Base-by-base conservation (phyloP, 495 filamentous ascomycete species). In the Penicillium maclennaniae region DNA sequence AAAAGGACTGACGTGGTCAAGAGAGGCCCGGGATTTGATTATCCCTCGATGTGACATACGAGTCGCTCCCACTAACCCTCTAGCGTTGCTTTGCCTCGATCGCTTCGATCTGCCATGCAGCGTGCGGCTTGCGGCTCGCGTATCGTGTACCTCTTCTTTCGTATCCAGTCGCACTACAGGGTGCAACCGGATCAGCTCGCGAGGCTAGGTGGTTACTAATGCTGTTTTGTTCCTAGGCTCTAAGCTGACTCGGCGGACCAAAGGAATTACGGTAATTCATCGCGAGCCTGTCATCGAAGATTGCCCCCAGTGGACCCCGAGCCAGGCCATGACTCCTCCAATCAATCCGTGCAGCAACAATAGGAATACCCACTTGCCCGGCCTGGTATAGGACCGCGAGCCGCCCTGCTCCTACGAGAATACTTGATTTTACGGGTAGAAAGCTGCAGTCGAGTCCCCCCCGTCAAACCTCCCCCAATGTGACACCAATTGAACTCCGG, bases 111-210 rank as follows among this genome's bases (percentile, higher is more conserved):
- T 53, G 42, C 43, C 21, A 20, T 58, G 17, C 34, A 4, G 23
- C 21, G 47, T 54, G 55, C 55, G 50, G 56, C 56, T 59, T 54
- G 55, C 55, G 50, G 56, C 56, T 59, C 56, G 56, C 43, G 39
- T 51, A 38, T 59, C 56, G 56, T 43, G 34, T 59, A 58, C 37
- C 25, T 50, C 40, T 39, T 36, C 45, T 23, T 23, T 5, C 23
- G 23, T 23, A 23, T 23, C 5, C 23, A 23, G 5, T 23, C 23
- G 5, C 5, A 5, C 5, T 23, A 5, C 5, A 23, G 27, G 9
- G 1, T 31, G n/a, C n/a, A 9, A 34, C 31, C 31, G 31, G 14
- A 12, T 14, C 27, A 12, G 27, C 27, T 31, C 27, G 23, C 23
- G 2, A 23, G 23, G 23, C 23, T 23, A n/a, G 23, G 23, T 23